Evolutionary conservation across 805 yeast genomes (phyloP).

Genomic region (Hanseniaspora opuntiae): DNA sequence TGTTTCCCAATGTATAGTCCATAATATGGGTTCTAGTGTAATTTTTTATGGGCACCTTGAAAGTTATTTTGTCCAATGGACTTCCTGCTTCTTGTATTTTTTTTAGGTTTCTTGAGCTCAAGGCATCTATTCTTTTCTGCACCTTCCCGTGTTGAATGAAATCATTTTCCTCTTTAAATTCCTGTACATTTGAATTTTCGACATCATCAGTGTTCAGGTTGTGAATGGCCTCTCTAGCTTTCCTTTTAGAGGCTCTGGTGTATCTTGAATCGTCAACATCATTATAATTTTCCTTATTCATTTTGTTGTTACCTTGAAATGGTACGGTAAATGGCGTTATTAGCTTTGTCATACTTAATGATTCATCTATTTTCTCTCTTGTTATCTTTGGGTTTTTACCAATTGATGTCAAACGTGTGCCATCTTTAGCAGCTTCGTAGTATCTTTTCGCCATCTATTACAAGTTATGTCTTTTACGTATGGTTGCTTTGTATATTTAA

Average conservation of each 20-base stretch:
- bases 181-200: slow-evolving; percentile 16
- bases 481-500: too few relatives aligned
- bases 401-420: slow-evolving; percentile 40
- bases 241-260: slow-evolving; percentile 16
- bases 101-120: slow-evolving; percentile 39
- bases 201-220: slow-evolving; percentile 25
- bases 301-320: slow-evolving; percentile 22
- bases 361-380: slow-evolving; percentile 40
- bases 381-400: slow-evolving; percentile 56
- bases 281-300: slow-evolving; percentile 1
- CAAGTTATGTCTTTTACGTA: too few relatives aligned
- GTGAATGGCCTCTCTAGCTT: slow-evolving; percentile 15
- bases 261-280: slow-evolving; percentile 16
- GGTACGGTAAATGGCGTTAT: slow-evolving; percentile 62
- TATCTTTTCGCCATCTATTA: slow-evolving; percentile 8
- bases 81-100: slow-evolving; percentile 30
- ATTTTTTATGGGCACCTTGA: slow-evolving; percentile 46
- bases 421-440: slow-evolving; percentile 11
- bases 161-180: slow-evolving; percentile 7
- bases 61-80: slow-evolving; percentile 23
- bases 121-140: slow-evolving; percentile 39
- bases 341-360: slow-evolving; percentile 40
- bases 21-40: slow-evolving; percentile 30
- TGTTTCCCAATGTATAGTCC: slow-evolving; percentile 78
- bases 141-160: neutral